phyloP scores from a whole-genome alignment of 345 rosid species.

The Lumnitzera littorea region DNA sequence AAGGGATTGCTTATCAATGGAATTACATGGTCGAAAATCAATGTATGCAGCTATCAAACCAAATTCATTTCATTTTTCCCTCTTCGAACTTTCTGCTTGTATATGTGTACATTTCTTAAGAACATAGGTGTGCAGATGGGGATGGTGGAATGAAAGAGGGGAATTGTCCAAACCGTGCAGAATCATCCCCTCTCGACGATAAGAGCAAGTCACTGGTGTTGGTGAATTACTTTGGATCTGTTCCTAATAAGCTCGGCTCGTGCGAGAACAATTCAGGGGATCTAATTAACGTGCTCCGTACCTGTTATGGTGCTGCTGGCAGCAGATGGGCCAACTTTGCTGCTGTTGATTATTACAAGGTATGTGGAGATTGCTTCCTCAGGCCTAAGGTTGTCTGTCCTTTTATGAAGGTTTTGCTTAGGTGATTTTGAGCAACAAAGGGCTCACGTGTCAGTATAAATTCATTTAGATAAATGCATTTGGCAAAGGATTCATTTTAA shows the following conservation, averaged over 20 bases:
- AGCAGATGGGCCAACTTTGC: constrained; percentile 52
- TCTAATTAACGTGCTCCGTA: constrained; percentile 37
- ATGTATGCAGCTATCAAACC: constrained; percentile 20
- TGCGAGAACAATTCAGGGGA: constrained; percentile 43
- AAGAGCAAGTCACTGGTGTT: constrained; percentile 44
- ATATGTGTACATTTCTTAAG: too few species aligned
- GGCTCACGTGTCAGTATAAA: too few species aligned
- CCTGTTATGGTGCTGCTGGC: constrained; percentile 37
- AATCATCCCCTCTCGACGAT: constrained; percentile 39
- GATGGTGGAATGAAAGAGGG: constrained; percentile 53
- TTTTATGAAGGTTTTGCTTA: too few species aligned
- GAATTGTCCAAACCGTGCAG: constrained; percentile 46
- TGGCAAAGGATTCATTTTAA: background rate
- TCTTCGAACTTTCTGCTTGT: too few species aligned
- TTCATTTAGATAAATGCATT: too few species aligned
- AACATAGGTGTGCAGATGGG: constrained; percentile 34
- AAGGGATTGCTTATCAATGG: constrained; percentile 76
- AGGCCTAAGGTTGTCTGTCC: too few species aligned
- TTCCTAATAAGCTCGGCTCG: constrained; percentile 19
- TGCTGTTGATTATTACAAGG: constrained; percentile 53
- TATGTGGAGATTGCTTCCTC: constrained; percentile 1
- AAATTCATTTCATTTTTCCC: too few species aligned
- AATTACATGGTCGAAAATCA: constrained; percentile 77
- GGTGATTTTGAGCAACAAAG: too few species aligned
- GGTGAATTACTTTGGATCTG: constrained; percentile 29